A percentile compares a stretch with the other conserved stretches of the same genome.
These are phyloP conservation scores for Omphalea diandra DNA, from an alignment of 441 rosid genomes.

Conservation along the genomic window DNA sequence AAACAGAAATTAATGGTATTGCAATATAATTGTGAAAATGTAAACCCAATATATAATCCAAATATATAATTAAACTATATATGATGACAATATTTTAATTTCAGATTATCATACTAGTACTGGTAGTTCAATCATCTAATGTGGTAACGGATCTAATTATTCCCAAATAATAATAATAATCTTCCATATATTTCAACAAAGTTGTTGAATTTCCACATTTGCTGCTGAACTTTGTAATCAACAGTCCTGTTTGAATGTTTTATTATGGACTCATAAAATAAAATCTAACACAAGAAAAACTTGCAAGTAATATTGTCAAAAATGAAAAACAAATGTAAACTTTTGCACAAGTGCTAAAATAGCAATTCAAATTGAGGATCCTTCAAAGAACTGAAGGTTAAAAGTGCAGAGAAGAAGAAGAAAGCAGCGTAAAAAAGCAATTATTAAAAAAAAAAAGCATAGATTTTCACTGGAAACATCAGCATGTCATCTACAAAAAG, in stretches of 20 bases:
- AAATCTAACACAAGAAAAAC: neutral
- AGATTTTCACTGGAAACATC: neutral
- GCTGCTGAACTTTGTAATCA: neutral
- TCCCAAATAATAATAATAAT: neutral
- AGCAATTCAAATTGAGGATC: neutral
- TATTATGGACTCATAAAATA: neutral
- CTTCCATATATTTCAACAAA: neutral
- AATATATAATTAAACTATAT: neutral
- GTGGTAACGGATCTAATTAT: neutral
- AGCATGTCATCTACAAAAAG: neutral
- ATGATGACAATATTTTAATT: neutral
- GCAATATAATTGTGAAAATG: neutral
- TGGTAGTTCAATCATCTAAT: conserved; percentile 1
- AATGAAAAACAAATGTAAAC: neutral
- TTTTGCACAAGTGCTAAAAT: neutral
- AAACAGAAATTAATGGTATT: neutral
- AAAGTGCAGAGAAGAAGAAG: neutral
- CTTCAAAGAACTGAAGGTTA: neutral
- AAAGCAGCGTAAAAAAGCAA: too few species aligned
- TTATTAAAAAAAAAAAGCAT: too few species aligned
- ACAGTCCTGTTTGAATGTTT: neutral
- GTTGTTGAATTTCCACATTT: neutral
- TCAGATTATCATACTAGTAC: neutral
- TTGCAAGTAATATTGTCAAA: neutral
- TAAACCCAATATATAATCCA: neutral